Evolutionary conservation across 257 asterid species (phyloP).

Genomic region (Cynanchum wilfordii): DNA sequence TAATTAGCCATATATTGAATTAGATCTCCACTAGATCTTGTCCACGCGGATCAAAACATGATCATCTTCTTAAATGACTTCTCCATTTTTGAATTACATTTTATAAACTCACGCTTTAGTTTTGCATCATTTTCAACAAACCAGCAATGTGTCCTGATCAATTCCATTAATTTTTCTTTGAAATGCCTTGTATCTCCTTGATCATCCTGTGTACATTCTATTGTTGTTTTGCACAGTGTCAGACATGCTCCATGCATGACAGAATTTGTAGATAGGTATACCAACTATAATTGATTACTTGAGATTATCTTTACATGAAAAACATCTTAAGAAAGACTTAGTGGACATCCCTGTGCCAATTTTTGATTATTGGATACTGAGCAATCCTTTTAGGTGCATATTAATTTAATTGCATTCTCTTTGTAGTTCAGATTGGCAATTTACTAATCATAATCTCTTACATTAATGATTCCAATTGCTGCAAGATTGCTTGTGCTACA

Average conservation of each 20-base stretch:
- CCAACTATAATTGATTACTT: neutral
- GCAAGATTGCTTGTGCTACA: conserved; percentile 86
- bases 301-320: neutral
- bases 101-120: neutral
- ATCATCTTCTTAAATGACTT: neutral
- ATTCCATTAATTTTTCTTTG: neutral
- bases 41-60: neutral
- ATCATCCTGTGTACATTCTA: neutral
- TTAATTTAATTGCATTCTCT: neutral
- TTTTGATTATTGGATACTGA: neutral
- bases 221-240: neutral
- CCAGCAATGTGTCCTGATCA: neutral
- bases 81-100: neutral
- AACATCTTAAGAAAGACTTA: neutral
- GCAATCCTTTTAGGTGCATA: neutral
- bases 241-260: neutral
- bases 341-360: neutral
- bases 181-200: neutral
- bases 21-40: neutral
- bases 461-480: conserved; percentile 24
- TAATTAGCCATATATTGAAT: too few relatives aligned
- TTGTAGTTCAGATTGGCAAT: neutral
- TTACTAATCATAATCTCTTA: conserved; percentile 6
- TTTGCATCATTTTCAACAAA: neutral
- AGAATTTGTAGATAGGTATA: neutral